Conservation (phyloP, 2,329 filamentous ascomycete species). For the Decorospora gaudefroyi region DNA sequence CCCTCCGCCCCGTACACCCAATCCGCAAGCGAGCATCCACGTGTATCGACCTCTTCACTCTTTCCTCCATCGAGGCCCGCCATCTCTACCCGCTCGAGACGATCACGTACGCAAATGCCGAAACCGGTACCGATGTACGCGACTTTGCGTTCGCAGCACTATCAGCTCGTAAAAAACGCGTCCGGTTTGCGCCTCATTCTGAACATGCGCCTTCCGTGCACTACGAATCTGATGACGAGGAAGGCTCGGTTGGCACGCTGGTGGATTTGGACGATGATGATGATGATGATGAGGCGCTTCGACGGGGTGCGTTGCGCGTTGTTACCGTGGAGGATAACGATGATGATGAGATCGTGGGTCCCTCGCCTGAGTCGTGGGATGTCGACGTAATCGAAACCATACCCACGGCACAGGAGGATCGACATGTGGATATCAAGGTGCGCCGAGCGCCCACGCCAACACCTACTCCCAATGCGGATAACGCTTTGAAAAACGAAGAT, state of each 20-base stretch:
- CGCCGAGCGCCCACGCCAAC: too few relatives aligned
- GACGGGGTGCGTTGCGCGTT: neutral
- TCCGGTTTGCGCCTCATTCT: neutral
- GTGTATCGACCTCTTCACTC: too few relatives aligned
- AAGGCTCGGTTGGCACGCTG: neutral
- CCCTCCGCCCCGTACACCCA: too few relatives aligned
- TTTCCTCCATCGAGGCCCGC: neutral
- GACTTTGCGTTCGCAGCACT: neutral
- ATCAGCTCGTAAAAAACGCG: neutral
- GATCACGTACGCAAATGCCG: neutral
- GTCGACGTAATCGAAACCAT: too few relatives aligned
- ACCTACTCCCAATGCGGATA: too few relatives aligned
- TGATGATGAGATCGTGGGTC: neutral
- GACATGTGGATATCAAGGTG: too few relatives aligned
- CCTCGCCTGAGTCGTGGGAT: neutral
- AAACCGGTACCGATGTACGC: neutral
- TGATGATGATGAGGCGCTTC: neutral
- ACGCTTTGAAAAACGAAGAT: too few relatives aligned
- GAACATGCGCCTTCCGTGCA: neutral
- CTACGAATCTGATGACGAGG: neutral
- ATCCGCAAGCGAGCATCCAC: too few relatives aligned
- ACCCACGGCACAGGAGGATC: too few relatives aligned
- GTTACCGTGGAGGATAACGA: neutral
- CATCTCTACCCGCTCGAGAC: neutral
- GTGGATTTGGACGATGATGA: neutral